Evolutionary conservation across 805 yeast genomes (phyloP).

Genomic region (Nakazawaea molendinolei): DNA sequence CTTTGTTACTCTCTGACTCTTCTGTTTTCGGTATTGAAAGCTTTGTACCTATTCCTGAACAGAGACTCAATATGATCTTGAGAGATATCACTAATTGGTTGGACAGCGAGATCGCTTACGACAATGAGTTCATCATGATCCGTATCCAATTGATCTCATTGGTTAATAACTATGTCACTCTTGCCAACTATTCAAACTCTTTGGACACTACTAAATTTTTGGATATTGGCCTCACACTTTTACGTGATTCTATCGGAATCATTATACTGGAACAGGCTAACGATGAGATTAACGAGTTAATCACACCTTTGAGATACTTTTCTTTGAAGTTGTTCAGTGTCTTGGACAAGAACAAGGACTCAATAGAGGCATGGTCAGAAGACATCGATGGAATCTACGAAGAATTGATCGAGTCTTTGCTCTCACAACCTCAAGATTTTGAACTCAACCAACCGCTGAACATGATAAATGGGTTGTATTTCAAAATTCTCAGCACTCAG

Average conservation of each 20-base stretch:
- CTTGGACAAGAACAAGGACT: slow-evolving; percentile 15
- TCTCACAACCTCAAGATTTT: slow-evolving; percentile 20
- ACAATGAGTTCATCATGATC: slow-evolving; percentile 40
- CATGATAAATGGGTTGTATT: slow-evolving; percentile 30
- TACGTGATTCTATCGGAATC: slow-evolving; percentile 28
- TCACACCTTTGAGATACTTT: slow-evolving; percentile 6
- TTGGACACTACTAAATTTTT: slow-evolving; percentile 22
- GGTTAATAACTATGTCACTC: slow-evolving; percentile 19
- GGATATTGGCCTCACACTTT: slow-evolving; percentile 22
- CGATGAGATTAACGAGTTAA: background rate
- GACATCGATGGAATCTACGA: slow-evolving; percentile 29
- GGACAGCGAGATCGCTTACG: slow-evolving; percentile 57
- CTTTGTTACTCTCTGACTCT: slow-evolving; percentile 24
- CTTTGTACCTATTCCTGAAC: slow-evolving; percentile 48
- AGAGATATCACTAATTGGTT: slow-evolving; percentile 50
- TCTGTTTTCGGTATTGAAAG: slow-evolving; percentile 20
- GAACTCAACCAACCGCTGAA: slow-evolving; percentile 24
- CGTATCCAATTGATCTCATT: slow-evolving; percentile 48
- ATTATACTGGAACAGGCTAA: slow-evolving; percentile 9
- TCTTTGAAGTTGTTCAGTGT: slow-evolving; percentile 7
- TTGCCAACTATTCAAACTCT: slow-evolving; percentile 11
- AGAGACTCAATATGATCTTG: slow-evolving; percentile 57
- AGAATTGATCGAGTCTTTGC: slow-evolving; percentile 37
- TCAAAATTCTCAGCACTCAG: slow-evolving; percentile 21
- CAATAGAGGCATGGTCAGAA: slow-evolving; percentile 29